Percentiles rank a stretch among this genome's conserved stretches.
Conservation (phyloP, 2,329 filamentous ascomycete genomes). For the Botrytis aclada region DNA sequence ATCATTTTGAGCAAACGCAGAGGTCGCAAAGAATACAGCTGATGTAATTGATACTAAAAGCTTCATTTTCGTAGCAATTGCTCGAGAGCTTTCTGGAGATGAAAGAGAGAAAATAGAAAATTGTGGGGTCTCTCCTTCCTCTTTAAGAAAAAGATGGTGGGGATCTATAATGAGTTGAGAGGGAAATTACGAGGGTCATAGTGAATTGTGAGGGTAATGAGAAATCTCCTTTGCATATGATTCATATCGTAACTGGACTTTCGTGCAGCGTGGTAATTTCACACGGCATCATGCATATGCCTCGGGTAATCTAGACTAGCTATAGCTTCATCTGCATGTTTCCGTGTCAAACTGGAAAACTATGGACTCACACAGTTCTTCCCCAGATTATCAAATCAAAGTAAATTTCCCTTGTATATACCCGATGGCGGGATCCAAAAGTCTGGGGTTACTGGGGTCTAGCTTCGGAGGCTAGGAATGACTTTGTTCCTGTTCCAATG, state of each 20-base stretch:
- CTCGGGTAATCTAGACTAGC: conserved; percentile 9
- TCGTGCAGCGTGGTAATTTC: background rate
- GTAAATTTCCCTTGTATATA: background rate
- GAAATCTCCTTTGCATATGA: background rate
- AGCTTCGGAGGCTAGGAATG: background rate
- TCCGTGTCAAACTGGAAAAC: background rate
- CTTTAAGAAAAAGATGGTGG: background rate
- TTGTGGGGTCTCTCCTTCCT: background rate
- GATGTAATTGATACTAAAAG: conserved; percentile 22
- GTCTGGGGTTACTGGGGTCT: background rate
- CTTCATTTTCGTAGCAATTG: conserved; percentile 27
- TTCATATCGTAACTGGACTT: background rate
- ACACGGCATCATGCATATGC: conserved; percentile 17
- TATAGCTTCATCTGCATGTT: background rate
- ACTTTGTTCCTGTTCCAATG: background rate
- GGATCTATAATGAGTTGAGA: background rate
- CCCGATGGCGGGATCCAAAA: background rate
- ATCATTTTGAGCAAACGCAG: conserved; percentile 30
- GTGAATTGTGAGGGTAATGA: background rate
- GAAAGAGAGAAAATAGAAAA: conserved; percentile 1
- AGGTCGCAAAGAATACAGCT: conserved; percentile 24
- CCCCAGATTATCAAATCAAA: conserved; percentile 13
- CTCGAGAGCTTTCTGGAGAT: background rate
- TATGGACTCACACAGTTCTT: background rate
- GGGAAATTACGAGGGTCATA: background rate